A percentile compares a stretch with the other conserved stretches of the same genome.
These are phyloP conservation scores for Dittrichia graveolens DNA, from an alignment of 129 eudicot genomes.

Conservation along the genomic window DNA sequence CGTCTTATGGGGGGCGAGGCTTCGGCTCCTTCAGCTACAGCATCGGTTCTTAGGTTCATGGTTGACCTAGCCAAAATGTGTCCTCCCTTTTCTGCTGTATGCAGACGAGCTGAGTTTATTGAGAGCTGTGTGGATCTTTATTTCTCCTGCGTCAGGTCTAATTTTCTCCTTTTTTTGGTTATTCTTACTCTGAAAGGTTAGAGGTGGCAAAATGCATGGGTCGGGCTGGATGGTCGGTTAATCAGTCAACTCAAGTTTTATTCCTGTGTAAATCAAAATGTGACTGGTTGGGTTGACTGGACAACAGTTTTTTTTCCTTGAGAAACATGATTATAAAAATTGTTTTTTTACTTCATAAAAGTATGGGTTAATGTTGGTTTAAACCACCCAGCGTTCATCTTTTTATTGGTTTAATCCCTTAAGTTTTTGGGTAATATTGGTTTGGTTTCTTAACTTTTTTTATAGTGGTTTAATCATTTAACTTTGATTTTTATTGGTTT, in stretches of 20 bases:
- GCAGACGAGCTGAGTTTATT: conserved; percentile 83
- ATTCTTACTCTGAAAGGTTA: neutral
- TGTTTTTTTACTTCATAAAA: no score
- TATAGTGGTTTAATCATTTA: no score
- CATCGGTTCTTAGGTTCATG: conserved; percentile 92
- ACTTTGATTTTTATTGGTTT: no score
- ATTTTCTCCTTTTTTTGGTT: neutral
- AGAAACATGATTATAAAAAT: neutral
- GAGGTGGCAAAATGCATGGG: neutral
- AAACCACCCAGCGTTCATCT: no score
- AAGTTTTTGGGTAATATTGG: no score
- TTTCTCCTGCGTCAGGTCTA: conserved; percentile 90
- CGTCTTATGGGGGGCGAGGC: conserved; percentile 99
- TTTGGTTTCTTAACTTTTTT: no score
- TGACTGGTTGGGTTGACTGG: neutral
- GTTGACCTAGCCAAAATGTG: conserved; percentile 97
- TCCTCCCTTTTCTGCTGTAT: conserved; percentile 76
- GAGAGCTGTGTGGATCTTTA: conserved; percentile 91
- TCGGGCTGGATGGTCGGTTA: neutral
- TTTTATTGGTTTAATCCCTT: no score
- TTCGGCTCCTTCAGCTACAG: conserved; percentile 96
- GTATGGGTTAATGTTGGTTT: no score
- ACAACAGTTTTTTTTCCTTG: neutral
- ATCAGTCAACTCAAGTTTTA: neutral
- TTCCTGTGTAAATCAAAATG: neutral